phyloP scores from a whole-genome alignment of 2,329 filamentous ascomycete genomes.

The Penicillium sp. region DNA sequence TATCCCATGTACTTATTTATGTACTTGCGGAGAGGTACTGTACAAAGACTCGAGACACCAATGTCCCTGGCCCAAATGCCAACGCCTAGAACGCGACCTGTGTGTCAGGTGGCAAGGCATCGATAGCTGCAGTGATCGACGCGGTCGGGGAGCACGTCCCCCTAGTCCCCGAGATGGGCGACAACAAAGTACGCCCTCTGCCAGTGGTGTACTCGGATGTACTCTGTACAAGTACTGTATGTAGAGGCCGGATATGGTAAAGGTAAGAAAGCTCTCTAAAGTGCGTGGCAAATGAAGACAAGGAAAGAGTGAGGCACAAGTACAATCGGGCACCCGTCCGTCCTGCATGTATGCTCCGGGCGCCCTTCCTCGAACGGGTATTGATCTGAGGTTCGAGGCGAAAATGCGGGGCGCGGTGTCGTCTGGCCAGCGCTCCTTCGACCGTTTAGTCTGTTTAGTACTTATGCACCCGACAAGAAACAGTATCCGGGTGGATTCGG shows the following conservation, averaged over 20 bases:
- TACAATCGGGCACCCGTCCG: slow-evolving; percentile 19
- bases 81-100: slow-evolving; percentile 22
- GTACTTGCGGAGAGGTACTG: no score
- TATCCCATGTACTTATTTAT: no score
- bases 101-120: slow-evolving; percentile 22
- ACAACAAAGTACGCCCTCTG: slow-evolving; percentile 1
- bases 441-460: slow-evolving; percentile 2
- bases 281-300: slow-evolving; percentile 2
- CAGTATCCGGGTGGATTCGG: slow-evolving; percentile 1
- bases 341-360: slow-evolving; percentile 14
- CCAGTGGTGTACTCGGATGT: slow-evolving; percentile 7
- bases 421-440: not conserved
- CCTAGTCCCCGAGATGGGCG: slow-evolving; percentile 19
- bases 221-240: no score
- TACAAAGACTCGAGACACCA: not conserved
- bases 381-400: slow-evolving; percentile 19
- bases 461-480: slow-evolving; percentile 6
- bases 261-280: not conserved
- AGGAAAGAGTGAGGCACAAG: slow-evolving; percentile 7
- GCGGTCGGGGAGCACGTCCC: slow-evolving; percentile 18
- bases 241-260: not conserved
- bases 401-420: slow-evolving; percentile 20
- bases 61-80: slow-evolving; percentile 13
- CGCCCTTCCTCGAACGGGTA: slow-evolving; percentile 17
- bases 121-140: slow-evolving; percentile 27